These are phyloP conservation scores for Phytophthora pistaciae DNA, from an alignment of 352 stramenopile species.

Conservation along the genomic window DNA sequence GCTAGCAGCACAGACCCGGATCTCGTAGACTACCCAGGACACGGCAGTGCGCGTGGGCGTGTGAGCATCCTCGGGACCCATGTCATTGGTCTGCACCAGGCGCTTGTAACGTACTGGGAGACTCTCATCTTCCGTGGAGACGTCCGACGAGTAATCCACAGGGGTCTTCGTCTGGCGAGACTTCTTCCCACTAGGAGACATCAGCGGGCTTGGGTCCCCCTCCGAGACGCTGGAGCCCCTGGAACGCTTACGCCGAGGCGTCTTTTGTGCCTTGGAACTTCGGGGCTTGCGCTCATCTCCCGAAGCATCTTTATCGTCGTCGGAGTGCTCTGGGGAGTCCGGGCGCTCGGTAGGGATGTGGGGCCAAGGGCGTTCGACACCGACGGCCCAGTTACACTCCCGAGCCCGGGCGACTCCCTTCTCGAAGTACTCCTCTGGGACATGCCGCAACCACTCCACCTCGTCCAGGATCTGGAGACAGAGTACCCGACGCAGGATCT, in stretches of 20 bases:
- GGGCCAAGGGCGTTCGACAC: neutral
- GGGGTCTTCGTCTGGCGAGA: neutral
- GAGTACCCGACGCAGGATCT: neutral
- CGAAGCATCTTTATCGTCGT: neutral
- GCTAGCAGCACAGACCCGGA: neutral
- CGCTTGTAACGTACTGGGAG: neutral
- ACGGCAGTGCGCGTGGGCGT: neutral
- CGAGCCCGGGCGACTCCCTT: neutral
- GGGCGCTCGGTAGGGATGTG: neutral
- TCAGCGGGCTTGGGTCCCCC: neutral
- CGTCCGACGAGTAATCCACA: neutral
- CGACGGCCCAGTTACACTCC: neutral
- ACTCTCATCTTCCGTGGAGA: neutral
- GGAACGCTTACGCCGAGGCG: neutral
- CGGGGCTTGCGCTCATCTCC: neutral
- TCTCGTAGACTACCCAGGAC: neutral
- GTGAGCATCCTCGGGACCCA: neutral
- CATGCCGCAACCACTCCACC: neutral
- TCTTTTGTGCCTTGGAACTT: neutral
- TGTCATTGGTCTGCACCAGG: neutral
- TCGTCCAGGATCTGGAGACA: slow-evolving; percentile 1
- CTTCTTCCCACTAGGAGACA: neutral
- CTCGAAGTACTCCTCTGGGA: neutral
- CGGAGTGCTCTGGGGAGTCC: neutral
- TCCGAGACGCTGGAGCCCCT: neutral